Conservation (phyloP, 352 stramenopile species). For the Pythium chondricola region DNA sequence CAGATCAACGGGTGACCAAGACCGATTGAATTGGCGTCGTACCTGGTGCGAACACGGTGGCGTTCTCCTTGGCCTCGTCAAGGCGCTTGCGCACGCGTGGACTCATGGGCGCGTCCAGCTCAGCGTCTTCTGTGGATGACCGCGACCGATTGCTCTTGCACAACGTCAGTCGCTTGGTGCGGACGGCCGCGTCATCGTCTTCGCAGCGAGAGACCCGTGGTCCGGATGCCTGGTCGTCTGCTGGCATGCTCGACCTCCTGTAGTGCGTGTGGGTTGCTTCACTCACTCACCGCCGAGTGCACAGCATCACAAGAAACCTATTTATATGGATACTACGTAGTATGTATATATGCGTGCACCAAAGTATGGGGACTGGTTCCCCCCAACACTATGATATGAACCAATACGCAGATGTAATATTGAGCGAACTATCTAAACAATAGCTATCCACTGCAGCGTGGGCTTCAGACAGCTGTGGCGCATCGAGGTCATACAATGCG, state of each 20-base stretch:
- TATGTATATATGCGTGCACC: too few relatives aligned
- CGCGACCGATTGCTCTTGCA: neutral
- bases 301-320: too few relatives aligned
- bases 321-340: too few relatives aligned
- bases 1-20: too few relatives aligned
- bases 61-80: constrained; percentile 73
- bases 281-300: too few relatives aligned
- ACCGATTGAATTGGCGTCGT: neutral
- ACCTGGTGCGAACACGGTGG: constrained; percentile 65
- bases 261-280: neutral
- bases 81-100: constrained; percentile 62
- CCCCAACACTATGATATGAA: too few relatives aligned
- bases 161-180: neutral
- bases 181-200: constrained; percentile 9
- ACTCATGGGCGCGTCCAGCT: constrained; percentile 23
- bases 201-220: constrained; percentile 15
- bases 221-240: neutral
- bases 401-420: constrained; percentile 4
- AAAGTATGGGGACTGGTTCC: too few relatives aligned
- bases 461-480: too few relatives aligned
- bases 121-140: neutral
- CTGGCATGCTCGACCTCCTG: constrained; percentile 5
- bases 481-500: too few relatives aligned
- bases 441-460: constrained; percentile 2
- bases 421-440: constrained; percentile 6